Conservation (phyloP, 768 basidiomycete species). For the Tricholoma terreum region DNA sequence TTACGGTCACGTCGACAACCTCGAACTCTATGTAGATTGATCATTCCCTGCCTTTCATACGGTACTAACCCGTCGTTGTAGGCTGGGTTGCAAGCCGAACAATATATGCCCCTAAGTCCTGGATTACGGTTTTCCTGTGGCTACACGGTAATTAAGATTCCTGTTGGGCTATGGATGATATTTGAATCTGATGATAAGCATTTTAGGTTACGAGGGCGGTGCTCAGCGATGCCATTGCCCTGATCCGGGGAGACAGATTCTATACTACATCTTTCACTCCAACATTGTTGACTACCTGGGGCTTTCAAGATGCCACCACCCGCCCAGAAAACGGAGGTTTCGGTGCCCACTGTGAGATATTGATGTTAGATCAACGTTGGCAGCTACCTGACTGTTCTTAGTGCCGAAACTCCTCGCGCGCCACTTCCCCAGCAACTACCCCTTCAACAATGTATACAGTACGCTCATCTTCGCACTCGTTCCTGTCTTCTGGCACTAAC, state of each 20-base stretch:
- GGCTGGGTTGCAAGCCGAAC: conserved; percentile 27
- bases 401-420: not conserved
- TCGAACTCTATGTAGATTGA: conserved; percentile 28
- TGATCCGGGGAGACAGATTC: conserved; percentile 51
- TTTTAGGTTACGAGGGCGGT: conserved; percentile 42
- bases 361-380: not conserved
- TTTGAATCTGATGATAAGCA: not conserved
- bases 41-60: not conserved
- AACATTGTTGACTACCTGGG: conserved; percentile 52
- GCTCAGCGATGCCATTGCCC: conserved; percentile 48
- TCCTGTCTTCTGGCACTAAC: conserved; percentile 6
- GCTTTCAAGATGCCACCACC: conserved; percentile 45
- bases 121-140: conserved; percentile 24
- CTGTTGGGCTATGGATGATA: no score
- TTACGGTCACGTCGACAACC: conserved; percentile 28
- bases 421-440: conserved; percentile 5
- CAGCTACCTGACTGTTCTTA: not conserved
- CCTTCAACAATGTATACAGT: not conserved
- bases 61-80: no score
- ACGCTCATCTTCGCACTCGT: no score
- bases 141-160: conserved; percentile 18
- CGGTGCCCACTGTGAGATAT: conserved; percentile 7
- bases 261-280: conserved; percentile 46
- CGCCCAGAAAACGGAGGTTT: conserved; percentile 29
- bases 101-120: conserved; percentile 22